A percentile compares a stretch with the other conserved stretches of the same genome.
phyloP scores from a whole-genome alignment of 768 basidiomycete genomes.

The Gloeostereum incarnatum region DNA sequence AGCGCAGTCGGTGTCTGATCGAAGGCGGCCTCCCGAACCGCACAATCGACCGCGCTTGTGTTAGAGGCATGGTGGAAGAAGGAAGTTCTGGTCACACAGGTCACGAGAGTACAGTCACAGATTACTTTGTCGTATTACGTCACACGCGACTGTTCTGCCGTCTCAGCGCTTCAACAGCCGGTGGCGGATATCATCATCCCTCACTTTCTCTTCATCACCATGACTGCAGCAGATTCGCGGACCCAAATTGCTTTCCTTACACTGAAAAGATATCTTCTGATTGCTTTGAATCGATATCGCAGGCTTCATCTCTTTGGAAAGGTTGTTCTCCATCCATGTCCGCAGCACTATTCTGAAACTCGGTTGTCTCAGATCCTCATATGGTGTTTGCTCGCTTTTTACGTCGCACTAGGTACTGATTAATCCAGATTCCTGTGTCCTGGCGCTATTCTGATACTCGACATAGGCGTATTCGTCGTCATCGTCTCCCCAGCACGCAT shows the following conservation, averaged over 20 bases:
- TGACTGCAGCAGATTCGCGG: not conserved
- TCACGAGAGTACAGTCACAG: too few relatives aligned
- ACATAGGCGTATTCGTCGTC: constrained; percentile 29
- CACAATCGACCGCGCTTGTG: constrained; percentile 23
- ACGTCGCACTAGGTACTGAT: constrained; percentile 32
- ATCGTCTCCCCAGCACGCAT: constrained; percentile 56
- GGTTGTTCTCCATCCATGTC: constrained; percentile 22
- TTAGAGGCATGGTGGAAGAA: too few relatives aligned
- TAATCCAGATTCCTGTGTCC: not conserved
- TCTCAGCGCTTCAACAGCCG: too few relatives aligned
- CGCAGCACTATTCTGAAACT: constrained; percentile 6
- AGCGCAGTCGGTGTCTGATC: constrained; percentile 32
- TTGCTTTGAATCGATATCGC: constrained; percentile 31
- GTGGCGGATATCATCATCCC: too few relatives aligned
- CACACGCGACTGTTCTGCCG: too few relatives aligned
- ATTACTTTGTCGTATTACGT: too few relatives aligned
- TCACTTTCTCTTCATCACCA: too few relatives aligned
- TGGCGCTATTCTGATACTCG: not conserved
- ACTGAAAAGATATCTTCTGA: constrained; percentile 23
- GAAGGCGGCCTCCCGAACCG: constrained; percentile 48
- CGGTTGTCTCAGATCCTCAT: constrained; percentile 38
- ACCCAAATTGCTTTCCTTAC: constrained; percentile 9
- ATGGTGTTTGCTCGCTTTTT: constrained; percentile 50
- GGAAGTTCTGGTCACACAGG: too few relatives aligned
- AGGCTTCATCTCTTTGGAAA: constrained; percentile 46